Conservation (phyloP, 2,329 filamentous ascomycete species). For the Colletotrichum zoysiae region DNA sequence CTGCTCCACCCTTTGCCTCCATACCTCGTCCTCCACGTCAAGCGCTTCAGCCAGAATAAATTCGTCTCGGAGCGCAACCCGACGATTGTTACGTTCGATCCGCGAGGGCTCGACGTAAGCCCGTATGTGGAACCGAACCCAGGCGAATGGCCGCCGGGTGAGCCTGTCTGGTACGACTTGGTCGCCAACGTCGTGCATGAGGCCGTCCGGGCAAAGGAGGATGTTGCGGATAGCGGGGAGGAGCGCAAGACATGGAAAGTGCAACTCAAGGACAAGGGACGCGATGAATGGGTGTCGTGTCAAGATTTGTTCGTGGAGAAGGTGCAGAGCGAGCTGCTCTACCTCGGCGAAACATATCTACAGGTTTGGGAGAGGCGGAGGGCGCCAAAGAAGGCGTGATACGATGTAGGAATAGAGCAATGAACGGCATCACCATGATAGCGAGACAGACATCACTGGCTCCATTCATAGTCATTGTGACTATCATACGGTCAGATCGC, state of each 20-base stretch:
- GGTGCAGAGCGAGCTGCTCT: constrained; percentile 88
- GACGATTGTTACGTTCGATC: constrained; percentile 97
- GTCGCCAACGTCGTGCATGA: constrained; percentile 95
- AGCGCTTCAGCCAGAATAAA: constrained; percentile 96
- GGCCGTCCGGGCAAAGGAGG: constrained; percentile 79
- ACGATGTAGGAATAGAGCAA: constrained; percentile 19
- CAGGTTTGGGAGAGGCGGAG: constrained; percentile 95
- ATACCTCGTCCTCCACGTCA: constrained; percentile 93
- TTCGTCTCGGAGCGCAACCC: constrained; percentile 97
- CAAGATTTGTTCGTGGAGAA: constrained; percentile 95
- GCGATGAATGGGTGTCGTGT: constrained; percentile 90
- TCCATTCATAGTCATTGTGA: constrained; percentile 41
- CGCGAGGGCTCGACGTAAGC: constrained; percentile 83
- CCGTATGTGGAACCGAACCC: constrained; percentile 94
- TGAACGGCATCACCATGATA: not conserved
- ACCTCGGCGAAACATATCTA: constrained; percentile 93
- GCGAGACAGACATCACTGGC: not conserved
- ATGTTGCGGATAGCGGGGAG: constrained; percentile 91
- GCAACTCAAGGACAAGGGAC: constrained; percentile 84
- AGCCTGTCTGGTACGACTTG: constrained; percentile 94
- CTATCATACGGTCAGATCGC: constrained; percentile 30
- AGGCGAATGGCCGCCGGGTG: constrained; percentile 74
- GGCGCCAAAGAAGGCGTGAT: constrained; percentile 54
- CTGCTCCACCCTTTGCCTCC: constrained; percentile 91
- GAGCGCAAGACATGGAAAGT: constrained; percentile 93